Evolutionary conservation across 163 green algal species (phyloP).

Genomic region (Smithsoniella earleae): DNA sequence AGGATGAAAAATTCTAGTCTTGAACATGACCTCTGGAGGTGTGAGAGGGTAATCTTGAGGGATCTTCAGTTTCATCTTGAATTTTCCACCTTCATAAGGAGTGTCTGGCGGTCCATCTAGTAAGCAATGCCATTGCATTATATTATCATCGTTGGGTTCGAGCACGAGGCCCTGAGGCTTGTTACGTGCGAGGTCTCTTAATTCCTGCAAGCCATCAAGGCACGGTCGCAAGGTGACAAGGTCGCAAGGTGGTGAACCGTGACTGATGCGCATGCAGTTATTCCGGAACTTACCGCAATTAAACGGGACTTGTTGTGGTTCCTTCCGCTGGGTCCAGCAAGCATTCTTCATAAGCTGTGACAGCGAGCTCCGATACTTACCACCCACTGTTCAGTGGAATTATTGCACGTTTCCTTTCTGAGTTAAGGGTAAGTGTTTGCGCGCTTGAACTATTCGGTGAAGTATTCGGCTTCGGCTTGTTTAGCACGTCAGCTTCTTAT

Average conservation of each 20-base stretch:
- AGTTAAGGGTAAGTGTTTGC: no score
- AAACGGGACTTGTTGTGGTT: no score
- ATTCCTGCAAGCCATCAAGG: neutral
- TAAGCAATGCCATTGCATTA: slow-evolving; percentile 14
- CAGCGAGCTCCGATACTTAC: no score
- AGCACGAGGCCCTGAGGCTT: slow-evolving; percentile 3
- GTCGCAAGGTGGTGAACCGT: neutral
- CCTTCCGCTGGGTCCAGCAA: no score
- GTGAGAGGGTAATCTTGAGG: slow-evolving; percentile 86
- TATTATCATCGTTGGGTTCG: neutral
- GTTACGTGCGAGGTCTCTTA: neutral
- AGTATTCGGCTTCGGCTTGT: no score
- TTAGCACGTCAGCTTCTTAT: no score
- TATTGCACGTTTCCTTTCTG: no score
- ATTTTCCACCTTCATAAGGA: slow-evolving; percentile 73
- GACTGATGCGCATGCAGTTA: no score
- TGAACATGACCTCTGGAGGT: slow-evolving; percentile 70
- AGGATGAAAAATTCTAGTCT: slow-evolving; percentile 93
- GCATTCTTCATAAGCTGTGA: no score
- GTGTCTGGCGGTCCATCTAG: slow-evolving; percentile 77
- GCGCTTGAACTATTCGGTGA: no score
- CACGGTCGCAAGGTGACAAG: neutral
- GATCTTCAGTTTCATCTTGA: slow-evolving; percentile 74
- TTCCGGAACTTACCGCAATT: no score
- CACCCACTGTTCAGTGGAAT: no score